Base-by-base conservation (phyloP, 2,329 filamentous ascomycete species). In the Beauveria varroae region DNA sequence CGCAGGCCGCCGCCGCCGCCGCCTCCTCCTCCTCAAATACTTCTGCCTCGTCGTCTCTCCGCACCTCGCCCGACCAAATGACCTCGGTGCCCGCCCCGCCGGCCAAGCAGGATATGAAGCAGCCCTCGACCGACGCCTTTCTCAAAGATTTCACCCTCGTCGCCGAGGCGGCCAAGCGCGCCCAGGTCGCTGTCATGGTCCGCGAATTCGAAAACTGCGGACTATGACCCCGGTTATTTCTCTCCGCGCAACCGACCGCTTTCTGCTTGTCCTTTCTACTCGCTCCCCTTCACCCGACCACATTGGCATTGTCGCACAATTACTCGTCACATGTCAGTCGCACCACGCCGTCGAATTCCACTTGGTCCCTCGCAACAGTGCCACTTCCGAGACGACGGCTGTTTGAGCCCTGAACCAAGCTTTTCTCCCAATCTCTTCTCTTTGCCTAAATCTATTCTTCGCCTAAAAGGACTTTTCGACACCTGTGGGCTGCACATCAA, bases 111-210 rank as follows among this genome's bases (percentile, higher is more conserved):
- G 70, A 70, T 64, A 54, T 62, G 63, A 73, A 74, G 66, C 59
- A 70, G 1, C 69, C 77, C 1, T 80, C 79, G 16, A 80, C 81
- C 57, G 82, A 84, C 59, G 66, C 75, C 30, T 92, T 92, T 71
- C 81, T 96, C 63, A 86, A 87, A 68, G 88, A 96, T 74, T 90
- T 93, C 70, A 93, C 84, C 62, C 83, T 97, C 34, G 83, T 97
- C 47, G 93, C 93, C 41, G 93, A 98, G 78, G 93, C 93, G 2
- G 93, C 92, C 49, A 96, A 96, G 76, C 82, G 93, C 47, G 93
- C 93, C 10, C 91, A 97, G 75, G 90, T 97, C 81, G 91, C 91
- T 47, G 86, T 92, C 69, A 79, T 97, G 72, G 89, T 93, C 81
- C 83, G 93, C 64, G 93, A 97, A 74, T 82, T 98, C 70, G 91